Evolutionary conservation across 371 early-diverging fungal genomes (phyloP).

Genomic region (Apophysomyces variabilis): DNA sequence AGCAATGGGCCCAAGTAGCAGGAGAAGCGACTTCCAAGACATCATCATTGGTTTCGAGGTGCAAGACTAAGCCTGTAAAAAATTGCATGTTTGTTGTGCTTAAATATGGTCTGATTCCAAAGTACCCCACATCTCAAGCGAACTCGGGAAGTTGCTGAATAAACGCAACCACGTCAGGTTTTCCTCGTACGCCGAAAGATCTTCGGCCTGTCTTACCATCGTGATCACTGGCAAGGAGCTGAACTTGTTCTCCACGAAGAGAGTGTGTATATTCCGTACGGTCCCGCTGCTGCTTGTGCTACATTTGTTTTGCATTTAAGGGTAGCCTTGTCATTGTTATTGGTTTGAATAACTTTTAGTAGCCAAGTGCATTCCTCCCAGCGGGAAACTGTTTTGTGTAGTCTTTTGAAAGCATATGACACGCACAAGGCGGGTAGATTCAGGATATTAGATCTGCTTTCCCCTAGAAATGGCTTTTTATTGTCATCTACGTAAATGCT

Average conservation of each 20-base stretch:
- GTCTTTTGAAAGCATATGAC: background rate
- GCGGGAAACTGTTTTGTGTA: background rate
- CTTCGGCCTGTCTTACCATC: constrained; percentile 1
- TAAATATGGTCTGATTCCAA: background rate
- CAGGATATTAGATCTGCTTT: too few species aligned
- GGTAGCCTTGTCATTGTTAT: background rate
- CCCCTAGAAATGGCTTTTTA: too few species aligned
- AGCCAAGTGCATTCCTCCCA: background rate
- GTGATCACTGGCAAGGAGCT: background rate
- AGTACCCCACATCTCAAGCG: background rate
- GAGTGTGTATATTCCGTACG: background rate
- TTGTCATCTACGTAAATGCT: too few species aligned
- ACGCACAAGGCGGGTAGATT: background rate
- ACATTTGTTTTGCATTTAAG: background rate
- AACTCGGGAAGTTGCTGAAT: constrained; percentile 4
- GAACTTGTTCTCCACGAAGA: background rate
- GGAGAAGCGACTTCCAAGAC: background rate
- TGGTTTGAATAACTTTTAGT: constrained; percentile 16
- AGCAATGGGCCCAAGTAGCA: background rate
- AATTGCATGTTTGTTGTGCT: background rate
- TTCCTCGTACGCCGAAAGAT: background rate
- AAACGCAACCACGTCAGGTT: background rate
- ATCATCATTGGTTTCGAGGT: background rate
- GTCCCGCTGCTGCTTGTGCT: background rate
- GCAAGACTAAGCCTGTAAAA: background rate